Conservation (phyloP, 176 grass and related monocot species). For the Alloteropsis semialata region DNA sequence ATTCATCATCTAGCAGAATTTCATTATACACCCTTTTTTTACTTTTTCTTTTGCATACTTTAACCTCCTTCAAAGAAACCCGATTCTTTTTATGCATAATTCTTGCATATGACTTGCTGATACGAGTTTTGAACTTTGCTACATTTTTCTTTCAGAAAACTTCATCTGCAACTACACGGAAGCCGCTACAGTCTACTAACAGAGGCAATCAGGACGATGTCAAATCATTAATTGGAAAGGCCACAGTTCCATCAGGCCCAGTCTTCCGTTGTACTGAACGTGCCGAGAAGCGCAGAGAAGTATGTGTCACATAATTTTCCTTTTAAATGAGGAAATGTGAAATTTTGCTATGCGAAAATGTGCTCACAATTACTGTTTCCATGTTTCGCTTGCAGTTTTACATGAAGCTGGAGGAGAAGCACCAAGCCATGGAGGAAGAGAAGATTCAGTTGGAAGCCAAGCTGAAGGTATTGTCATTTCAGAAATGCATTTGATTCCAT, state of each 20-base stretch:
- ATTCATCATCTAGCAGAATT: not conserved
- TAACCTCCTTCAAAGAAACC: not conserved
- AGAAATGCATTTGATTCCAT: not conserved
- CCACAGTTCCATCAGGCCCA: constrained; percentile 64
- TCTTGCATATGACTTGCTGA: not conserved
- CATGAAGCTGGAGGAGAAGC: constrained; percentile 92
- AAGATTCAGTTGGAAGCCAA: constrained; percentile 73
- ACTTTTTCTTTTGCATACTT: not conserved
- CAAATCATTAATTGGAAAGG: constrained; percentile 50
- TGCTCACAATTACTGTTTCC: not conserved
- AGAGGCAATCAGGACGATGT: constrained; percentile 24
- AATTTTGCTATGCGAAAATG: not conserved
- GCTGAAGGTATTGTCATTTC: constrained; percentile 51
- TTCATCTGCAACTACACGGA: constrained; percentile 33
- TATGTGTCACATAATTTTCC: constrained; percentile 7
- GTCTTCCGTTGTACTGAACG: constrained; percentile 78
- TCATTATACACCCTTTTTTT: not conserved
- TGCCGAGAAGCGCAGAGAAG: constrained; percentile 90
- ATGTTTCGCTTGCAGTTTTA: constrained; percentile 60
- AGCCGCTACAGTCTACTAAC: constrained; percentile 36
- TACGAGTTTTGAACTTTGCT: not conserved
- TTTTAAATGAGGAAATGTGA: not conserved
- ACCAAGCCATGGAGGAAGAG: constrained; percentile 82
- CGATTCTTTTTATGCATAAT: not conserved
- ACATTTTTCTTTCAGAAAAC: constrained; percentile 37